Evolutionary conservation across 1,284 basidiomycete genomes (phyloP), one percentile per base, ranked within the genome.

Genomic region (Jaminaea rosea): DNA sequence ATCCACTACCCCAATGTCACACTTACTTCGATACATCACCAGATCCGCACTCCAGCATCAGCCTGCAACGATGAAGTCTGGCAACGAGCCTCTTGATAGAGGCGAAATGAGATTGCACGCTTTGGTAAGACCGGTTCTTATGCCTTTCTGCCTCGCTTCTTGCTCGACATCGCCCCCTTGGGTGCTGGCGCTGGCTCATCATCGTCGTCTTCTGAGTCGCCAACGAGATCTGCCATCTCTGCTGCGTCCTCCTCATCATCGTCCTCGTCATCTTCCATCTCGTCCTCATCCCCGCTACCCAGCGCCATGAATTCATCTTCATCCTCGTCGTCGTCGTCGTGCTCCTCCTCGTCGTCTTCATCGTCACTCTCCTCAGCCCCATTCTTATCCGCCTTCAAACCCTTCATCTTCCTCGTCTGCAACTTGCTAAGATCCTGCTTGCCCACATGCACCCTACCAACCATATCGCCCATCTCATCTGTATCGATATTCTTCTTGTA

Each of bases 381-480:
- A n/a, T 50, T 42, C 41, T 17, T 28, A 46, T 32, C 49, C 13
- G 29, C 44, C 72, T 85, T 88, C 61, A 93, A 73, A 11, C 86
- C 90, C 76, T 90, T 92, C 86, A 92, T 90, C 79, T 91, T 92
- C 68, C 87, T 80, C 56, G 83, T 84, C 80, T 96, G 90, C 76
- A 98, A 72, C 77, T 81, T 86, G 61, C 73, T 76, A 63, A 99
- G 75, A 76, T 98, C 89, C 79, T 99, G 93, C 75, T 83, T 87
- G 52, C 79, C 88, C 44, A 98, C 76, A 75, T 97, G 93, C 48
- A 98, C 82, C 55, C 84, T 80, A 44, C 92, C 93, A 60, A 93
- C 82, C 76, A 92, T 77, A 76, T 98, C 90, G 53, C 93, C 93
- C 93, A 97, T 96, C 75, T 90, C 89, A 78, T 98, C 93, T 59